A percentile compares a stretch with the other conserved stretches of the same genome.
These are phyloP conservation scores for Thalassiosira delicatula DNA, from an alignment of 352 stramenopile species.

Conservation along the genomic window DNA sequence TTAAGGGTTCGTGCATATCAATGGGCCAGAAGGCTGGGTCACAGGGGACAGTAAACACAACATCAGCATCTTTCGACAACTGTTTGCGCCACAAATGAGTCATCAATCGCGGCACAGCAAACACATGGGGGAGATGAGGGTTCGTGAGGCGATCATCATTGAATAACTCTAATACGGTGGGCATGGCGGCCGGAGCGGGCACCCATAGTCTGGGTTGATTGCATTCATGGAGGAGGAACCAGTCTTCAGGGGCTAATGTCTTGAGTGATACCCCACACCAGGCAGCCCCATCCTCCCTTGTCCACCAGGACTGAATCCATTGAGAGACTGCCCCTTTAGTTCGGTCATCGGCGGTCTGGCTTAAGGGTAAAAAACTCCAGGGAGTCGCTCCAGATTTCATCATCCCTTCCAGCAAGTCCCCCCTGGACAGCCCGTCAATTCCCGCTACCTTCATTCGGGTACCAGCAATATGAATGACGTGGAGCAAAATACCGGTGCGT, in stretches of 20 bases:
- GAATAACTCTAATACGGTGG: conserved; percentile 41
- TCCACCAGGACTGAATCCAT: not conserved
- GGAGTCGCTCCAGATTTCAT: not conserved
- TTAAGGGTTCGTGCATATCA: conserved; percentile 42
- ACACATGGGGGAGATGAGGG: conserved; percentile 41
- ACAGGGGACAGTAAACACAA: conserved; percentile 20
- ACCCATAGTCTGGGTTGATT: conserved; percentile 39
- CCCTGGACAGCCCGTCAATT: conserved; percentile 58
- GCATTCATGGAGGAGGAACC: conserved; percentile 39
- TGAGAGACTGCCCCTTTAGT: not conserved
- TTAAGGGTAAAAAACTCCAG: not conserved
- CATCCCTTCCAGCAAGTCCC: conserved; percentile 13
- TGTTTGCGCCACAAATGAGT: conserved; percentile 42
- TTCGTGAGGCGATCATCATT: conserved; percentile 21
- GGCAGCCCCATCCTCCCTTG: not conserved
- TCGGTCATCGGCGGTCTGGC: not conserved
- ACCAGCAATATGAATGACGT: conserved; percentile 57
- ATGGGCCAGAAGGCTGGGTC: conserved; percentile 11
- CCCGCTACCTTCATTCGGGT: conserved; percentile 65
- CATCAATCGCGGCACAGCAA: conserved; percentile 54
- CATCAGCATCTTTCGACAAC: conserved; percentile 28
- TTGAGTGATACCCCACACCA: not conserved
- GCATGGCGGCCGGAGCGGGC: conserved; percentile 34
- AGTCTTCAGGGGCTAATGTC: conserved; percentile 16
- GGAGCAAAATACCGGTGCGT: conserved; percentile 16